These are phyloP conservation scores for Linnemannia schmuckeri DNA, from an alignment of 192 early-diverging fungal genomes.

Conservation along the genomic window DNA sequence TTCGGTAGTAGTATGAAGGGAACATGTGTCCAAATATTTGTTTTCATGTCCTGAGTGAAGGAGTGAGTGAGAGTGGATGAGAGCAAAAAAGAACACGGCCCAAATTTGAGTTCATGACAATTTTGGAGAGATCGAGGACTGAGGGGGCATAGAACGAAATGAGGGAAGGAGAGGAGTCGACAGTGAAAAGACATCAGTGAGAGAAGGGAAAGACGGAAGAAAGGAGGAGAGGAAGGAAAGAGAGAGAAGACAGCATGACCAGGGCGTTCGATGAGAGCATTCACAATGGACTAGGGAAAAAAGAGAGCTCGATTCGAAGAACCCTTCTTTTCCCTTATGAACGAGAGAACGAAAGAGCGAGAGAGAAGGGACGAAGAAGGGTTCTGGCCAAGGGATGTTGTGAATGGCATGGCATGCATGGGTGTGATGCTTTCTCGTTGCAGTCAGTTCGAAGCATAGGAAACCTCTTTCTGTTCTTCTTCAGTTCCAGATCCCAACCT, in stretches of 20 bases:
- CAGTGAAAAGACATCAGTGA: neutral
- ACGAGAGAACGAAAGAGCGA: neutral
- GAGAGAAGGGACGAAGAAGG: neutral
- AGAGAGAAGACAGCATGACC: neutral
- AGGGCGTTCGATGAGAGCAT: neutral
- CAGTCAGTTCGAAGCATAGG: neutral
- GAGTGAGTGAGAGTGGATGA: neutral
- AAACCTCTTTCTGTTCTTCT: neutral
- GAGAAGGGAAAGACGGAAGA: neutral
- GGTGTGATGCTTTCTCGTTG: neutral
- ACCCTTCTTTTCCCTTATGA: neutral
- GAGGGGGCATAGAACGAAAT: neutral
- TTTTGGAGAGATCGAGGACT: neutral
- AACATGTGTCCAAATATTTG: constrained; percentile 7
- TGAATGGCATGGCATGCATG: neutral
- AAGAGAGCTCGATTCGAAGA: neutral
- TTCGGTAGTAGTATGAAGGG: neutral
- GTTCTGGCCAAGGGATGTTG: neutral
- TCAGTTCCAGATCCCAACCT: neutral
- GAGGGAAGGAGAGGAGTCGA: neutral
- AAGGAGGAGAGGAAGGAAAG: neutral
- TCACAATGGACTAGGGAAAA: neutral
- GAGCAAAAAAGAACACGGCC: neutral
- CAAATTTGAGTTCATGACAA: neutral
- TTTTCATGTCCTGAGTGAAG: neutral